Conservation (phyloP, 164 flowering plant genomes). For the Stephania japonica region DNA sequence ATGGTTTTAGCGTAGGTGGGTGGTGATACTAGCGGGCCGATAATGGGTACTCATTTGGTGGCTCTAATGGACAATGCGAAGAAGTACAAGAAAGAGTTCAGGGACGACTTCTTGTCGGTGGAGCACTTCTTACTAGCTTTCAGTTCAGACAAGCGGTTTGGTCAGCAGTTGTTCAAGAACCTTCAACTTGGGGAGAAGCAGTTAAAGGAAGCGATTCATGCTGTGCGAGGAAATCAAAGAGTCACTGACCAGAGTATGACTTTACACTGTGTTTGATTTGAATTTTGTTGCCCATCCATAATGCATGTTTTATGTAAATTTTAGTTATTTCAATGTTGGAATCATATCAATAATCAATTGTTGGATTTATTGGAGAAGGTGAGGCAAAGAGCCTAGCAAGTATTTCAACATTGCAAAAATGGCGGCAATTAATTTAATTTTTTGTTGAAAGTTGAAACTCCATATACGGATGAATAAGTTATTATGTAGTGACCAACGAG, state of each 20-base stretch:
- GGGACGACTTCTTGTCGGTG: constrained; percentile 84
- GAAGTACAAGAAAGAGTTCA: constrained; percentile 64
- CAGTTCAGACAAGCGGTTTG: constrained; percentile 74
- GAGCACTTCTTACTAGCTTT: constrained; percentile 84
- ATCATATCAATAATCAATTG: too few species aligned
- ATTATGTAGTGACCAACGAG: too few species aligned
- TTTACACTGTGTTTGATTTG: neutral
- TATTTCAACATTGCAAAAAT: too few species aligned
- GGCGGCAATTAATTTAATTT: too few species aligned
- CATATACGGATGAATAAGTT: too few species aligned
- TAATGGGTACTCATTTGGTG: constrained; percentile 54
- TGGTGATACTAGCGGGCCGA: constrained; percentile 74
- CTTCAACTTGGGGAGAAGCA: constrained; percentile 68
- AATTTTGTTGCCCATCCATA: neutral
- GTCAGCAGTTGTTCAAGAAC: constrained; percentile 61
- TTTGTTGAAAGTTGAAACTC: too few species aligned
- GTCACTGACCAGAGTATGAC: constrained; percentile 88
- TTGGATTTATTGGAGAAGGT: too few species aligned
- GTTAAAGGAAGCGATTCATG: constrained; percentile 75
- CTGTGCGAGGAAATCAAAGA: constrained; percentile 83
- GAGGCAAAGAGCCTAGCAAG: too few species aligned
- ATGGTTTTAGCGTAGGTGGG: constrained; percentile 42
- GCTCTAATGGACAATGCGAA: constrained; percentile 59
- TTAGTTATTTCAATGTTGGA: too few species aligned
- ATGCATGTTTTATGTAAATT: neutral